Evolutionary conservation across 768 basidiomycete species (phyloP).

Genomic region (Lanmaoa pseudosensibilis): DNA sequence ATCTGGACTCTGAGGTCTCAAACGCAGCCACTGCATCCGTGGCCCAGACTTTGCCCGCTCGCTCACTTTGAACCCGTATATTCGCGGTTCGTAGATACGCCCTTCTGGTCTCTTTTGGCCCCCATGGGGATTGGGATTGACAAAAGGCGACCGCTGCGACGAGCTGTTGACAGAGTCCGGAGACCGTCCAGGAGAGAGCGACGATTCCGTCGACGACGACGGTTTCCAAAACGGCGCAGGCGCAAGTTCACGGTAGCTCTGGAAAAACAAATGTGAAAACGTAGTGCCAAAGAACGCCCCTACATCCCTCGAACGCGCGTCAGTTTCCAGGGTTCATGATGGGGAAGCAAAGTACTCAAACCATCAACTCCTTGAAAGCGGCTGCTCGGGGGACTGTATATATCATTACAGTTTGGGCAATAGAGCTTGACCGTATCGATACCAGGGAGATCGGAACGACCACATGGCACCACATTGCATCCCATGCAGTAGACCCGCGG

Average conservation of each 20-base stretch:
- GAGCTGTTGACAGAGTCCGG: constrained; percentile 52
- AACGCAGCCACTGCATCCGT: constrained; percentile 93
- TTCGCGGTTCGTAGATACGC: constrained; percentile 84
- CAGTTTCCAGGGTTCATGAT: constrained; percentile 10
- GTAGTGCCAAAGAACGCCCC: constrained; percentile 99
- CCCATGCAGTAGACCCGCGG: constrained; percentile 93
- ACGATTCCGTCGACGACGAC: constrained; percentile 48
- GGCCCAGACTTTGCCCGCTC: constrained; percentile 94
- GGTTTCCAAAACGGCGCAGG: constrained; percentile 91
- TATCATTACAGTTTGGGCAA: constrained; percentile 97
- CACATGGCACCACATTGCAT: constrained; percentile 90
- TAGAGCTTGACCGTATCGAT: constrained; percentile 97
- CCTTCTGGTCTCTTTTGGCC: constrained; percentile 88
- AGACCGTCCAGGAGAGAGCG: constrained; percentile 56
- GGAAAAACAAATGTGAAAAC: constrained; percentile 98
- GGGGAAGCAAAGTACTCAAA: constrained; percentile 32
- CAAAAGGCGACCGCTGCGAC: constrained; percentile 57
- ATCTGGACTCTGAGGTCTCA: constrained; percentile 76
- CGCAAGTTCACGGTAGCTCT: constrained; percentile 93
- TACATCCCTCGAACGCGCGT: constrained; percentile 36
- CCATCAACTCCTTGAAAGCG: constrained; percentile 96
- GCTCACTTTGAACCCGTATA: constrained; percentile 97
- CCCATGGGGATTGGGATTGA: constrained; percentile 86
- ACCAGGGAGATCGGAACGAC: constrained; percentile 92
- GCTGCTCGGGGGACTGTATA: constrained; percentile 93